phyloP scores from a whole-genome alignment of 2,329 filamentous ascomycete genomes.

The Clarireedia sp. region DNA sequence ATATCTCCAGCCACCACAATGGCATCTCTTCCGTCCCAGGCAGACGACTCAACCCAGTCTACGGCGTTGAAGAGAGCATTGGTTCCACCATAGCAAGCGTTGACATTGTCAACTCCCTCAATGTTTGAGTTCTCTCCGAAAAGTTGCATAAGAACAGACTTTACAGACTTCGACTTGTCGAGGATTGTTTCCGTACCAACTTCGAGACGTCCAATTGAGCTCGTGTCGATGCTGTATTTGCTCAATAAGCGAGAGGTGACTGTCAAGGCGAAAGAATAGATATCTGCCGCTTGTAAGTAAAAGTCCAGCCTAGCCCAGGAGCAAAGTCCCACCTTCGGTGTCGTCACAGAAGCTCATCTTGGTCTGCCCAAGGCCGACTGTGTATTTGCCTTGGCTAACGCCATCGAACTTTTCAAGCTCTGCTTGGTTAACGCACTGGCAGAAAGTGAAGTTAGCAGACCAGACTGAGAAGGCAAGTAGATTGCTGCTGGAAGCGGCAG shows the following conservation, averaged over 20 bases:
- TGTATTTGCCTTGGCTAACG: conserved; percentile 76
- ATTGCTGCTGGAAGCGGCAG: too few species aligned
- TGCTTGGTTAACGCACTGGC: conserved; percentile 72
- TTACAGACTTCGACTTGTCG: conserved; percentile 88
- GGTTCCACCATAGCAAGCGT: conserved; percentile 81
- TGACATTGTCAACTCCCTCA: conserved; percentile 75
- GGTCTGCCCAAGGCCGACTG: conserved; percentile 82
- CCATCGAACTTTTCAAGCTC: conserved; percentile 85
- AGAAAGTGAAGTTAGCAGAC: conserved; percentile 5
- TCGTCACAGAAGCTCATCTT: conserved; percentile 92
- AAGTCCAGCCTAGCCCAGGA: conserved; percentile 1
- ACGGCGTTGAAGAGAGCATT: conserved; percentile 76
- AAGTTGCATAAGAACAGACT: conserved; percentile 81
- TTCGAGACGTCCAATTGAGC: conserved; percentile 71
- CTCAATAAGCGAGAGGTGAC: conserved; percentile 68
- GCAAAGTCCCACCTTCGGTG: conserved; percentile 56
- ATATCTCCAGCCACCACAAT: conserved; percentile 78
- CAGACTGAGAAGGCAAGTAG: neutral
- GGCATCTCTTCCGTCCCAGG: conserved; percentile 76
- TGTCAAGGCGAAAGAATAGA: conserved; percentile 79
- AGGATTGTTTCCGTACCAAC: conserved; percentile 80
- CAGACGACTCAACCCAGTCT: conserved; percentile 82
- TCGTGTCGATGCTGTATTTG: conserved; percentile 76
- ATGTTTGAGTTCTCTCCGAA: conserved; percentile 78
- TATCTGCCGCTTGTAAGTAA: conserved; percentile 43